Base-by-base conservation (phyloP, 345 rosid species). In the Brassica carinata region DNA sequence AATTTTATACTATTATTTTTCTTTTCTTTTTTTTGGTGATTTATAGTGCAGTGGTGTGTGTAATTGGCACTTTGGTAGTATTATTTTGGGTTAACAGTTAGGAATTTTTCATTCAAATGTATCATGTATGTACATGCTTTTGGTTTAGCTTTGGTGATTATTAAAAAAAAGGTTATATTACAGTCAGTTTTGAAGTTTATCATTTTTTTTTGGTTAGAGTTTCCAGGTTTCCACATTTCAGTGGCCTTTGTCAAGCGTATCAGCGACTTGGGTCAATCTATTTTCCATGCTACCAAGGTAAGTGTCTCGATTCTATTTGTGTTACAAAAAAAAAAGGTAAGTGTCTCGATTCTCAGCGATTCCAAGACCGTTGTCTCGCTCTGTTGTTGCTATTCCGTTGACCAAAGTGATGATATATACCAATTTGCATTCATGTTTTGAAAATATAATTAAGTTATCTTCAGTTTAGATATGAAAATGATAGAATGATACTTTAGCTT, bases 351-450 rank as follows among this genome's bases (percentile, higher is more conserved):
- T 66, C 62, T 72, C 27, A 58, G 69, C 82, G n/a, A 79, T 73
- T 79, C 61, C 78, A 73, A 79, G 82, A 79, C 69, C 14, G 19
- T 61, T 73, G 82, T 73, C 77, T 78, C 76, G 65, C 66, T 38
- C 9, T 23, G 31, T 55, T 31, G 58, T 77, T 68, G 27, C 31
- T 55, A 27, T 29, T 38, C 23, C 23, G 23, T 15, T 55, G 8
- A 55, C 23, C 61, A 55, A 15, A 23, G 5, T 55, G 59, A 55
- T 53, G 59, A 15, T 53, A 6, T 53, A 53, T 55, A 55, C 59
- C 23, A 13, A 55, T 55, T 51, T n/a, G 7, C 17, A 7, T 55
- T 55, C 58, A 51, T 51, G 3, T 55, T 17, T 5, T 6, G 23
- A 15, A 55, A 55, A 55, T 55, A 17, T 2, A 55, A 55, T 15